phyloP scores from a whole-genome alignment of 2,329 filamentous ascomycete genomes.

The Neonectria ditissima region DNA sequence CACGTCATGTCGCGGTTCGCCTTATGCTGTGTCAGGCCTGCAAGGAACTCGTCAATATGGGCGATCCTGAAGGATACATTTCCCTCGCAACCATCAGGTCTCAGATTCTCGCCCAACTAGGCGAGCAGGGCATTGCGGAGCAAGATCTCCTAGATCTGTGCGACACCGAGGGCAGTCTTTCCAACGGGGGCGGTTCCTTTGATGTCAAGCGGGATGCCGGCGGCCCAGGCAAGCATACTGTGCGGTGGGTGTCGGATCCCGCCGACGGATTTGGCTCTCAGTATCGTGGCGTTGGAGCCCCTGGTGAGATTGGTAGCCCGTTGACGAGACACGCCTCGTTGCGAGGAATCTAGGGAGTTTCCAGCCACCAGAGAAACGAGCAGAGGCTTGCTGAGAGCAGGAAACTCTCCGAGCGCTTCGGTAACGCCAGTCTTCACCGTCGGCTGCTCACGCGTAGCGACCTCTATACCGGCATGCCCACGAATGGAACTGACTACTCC shows the following conservation, averaged over 20 bases:
- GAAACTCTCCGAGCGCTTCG: slow-evolving; percentile 6
- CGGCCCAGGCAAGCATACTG: slow-evolving; percentile 53
- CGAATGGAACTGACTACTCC: background rate
- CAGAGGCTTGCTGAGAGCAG: slow-evolving; percentile 6
- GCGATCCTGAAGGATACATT: slow-evolving; percentile 73
- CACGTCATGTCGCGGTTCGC: slow-evolving; percentile 76
- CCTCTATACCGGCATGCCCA: slow-evolving; percentile 7
- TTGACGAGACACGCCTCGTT: slow-evolving; percentile 59
- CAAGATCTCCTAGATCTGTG: slow-evolving; percentile 84
- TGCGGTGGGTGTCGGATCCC: slow-evolving; percentile 69
- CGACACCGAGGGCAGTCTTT: slow-evolving; percentile 87
- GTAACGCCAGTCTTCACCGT: slow-evolving; percentile 10
- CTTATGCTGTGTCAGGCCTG: slow-evolving; percentile 83
- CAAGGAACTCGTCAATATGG: slow-evolving; percentile 65
- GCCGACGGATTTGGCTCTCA: slow-evolving; percentile 55
- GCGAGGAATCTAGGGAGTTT: slow-evolving; percentile 50
- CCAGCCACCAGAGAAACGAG: slow-evolving; percentile 23
- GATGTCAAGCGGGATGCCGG: slow-evolving; percentile 68
- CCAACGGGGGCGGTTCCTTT: slow-evolving; percentile 93
- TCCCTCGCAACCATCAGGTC: slow-evolving; percentile 76
- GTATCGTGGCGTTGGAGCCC: slow-evolving; percentile 64
- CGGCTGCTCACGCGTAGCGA: slow-evolving; percentile 13
- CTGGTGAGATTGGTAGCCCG: slow-evolving; percentile 79
- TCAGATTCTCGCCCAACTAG: slow-evolving; percentile 68
- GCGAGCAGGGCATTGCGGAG: slow-evolving; percentile 56